Conservation (phyloP, 2,329 filamentous ascomycete genomes). For the Eutypella sp. region DNA sequence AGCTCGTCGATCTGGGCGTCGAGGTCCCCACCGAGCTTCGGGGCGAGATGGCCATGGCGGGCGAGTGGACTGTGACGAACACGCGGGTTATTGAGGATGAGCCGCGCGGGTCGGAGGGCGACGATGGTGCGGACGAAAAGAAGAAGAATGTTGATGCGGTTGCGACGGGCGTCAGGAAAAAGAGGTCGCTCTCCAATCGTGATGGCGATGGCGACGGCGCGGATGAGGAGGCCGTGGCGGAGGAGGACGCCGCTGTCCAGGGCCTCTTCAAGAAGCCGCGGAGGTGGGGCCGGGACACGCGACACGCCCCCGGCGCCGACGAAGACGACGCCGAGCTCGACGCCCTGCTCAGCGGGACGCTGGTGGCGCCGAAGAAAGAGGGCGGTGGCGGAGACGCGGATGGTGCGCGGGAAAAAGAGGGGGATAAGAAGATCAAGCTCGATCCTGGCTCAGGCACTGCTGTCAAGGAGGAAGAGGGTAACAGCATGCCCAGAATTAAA, state of each 20-base stretch:
- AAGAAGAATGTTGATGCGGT: constrained; percentile 37
- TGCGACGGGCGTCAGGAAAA: constrained; percentile 58
- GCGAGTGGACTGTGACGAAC: constrained; percentile 76
- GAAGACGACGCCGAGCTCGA: constrained; percentile 57
- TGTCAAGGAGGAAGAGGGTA: constrained; percentile 20
- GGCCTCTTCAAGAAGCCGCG: constrained; percentile 56
- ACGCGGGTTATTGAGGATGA: constrained; percentile 51
- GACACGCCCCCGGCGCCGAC: constrained; percentile 41
- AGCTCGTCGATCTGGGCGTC: constrained; percentile 83
- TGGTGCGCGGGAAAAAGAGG: constrained; percentile 1
- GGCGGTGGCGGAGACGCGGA: constrained; percentile 19
- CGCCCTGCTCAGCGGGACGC: constrained; percentile 44
- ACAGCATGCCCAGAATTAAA: constrained; percentile 32
- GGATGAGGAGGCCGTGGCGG: constrained; percentile 53
- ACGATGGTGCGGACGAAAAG: constrained; percentile 33
- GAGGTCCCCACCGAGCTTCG: constrained; percentile 74
- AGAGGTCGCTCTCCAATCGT: too few species aligned
- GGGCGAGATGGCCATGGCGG: constrained; percentile 77
- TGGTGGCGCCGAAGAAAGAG: constrained; percentile 26
- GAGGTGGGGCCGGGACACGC: constrained; percentile 50
- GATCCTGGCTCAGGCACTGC: constrained; percentile 9
- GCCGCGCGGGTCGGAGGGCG: constrained; percentile 30
- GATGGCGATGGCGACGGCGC: constrained; percentile 33
- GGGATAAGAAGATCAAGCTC: neutral
- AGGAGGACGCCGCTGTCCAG: constrained; percentile 54